A percentile compares a stretch with the other conserved stretches of the same genome.
Evolutionary conservation across 495 filamentous ascomycete genomes (phyloP).

Genomic region (Xylaria scruposa): DNA sequence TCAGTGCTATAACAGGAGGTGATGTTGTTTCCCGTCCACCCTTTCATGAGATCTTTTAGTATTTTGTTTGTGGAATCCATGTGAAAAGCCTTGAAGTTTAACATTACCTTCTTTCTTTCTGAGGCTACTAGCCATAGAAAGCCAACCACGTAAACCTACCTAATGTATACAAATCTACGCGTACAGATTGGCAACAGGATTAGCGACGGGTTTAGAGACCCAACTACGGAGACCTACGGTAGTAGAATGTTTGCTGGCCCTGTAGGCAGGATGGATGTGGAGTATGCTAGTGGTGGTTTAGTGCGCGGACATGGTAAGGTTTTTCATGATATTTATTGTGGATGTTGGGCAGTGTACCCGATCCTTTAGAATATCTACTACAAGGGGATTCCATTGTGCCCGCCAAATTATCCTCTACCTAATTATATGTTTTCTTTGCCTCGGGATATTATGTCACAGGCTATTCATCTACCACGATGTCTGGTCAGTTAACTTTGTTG

Average conservation of each 20-base stretch:
- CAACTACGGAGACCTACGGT: neutral
- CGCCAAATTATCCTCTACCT: neutral
- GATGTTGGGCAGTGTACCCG: neutral
- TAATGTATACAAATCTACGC: too few species aligned
- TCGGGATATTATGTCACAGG: neutral
- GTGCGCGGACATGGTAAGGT: neutral
- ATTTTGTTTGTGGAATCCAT: neutral
- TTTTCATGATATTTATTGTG: neutral
- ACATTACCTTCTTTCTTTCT: too few species aligned
- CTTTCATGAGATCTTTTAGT: neutral
- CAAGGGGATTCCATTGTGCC: neutral
- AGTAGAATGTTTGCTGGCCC: conserved; percentile 3
- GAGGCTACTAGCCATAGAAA: too few species aligned
- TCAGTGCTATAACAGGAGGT: neutral
- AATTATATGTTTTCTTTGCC: neutral
- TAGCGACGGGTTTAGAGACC: too few species aligned
- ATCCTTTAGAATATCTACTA: neutral
- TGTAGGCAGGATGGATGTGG: conserved; percentile 4
- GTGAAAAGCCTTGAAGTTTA: neutral
- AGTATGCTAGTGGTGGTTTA: conserved; percentile 8
- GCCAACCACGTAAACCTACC: too few species aligned
- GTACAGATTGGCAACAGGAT: too few species aligned
- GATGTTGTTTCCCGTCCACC: neutral
- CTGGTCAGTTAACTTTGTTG: neutral
- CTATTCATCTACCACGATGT: neutral